Base-by-base conservation (phyloP, 768 basidiomycete species). In the Candolleomyces efflorescens region DNA sequence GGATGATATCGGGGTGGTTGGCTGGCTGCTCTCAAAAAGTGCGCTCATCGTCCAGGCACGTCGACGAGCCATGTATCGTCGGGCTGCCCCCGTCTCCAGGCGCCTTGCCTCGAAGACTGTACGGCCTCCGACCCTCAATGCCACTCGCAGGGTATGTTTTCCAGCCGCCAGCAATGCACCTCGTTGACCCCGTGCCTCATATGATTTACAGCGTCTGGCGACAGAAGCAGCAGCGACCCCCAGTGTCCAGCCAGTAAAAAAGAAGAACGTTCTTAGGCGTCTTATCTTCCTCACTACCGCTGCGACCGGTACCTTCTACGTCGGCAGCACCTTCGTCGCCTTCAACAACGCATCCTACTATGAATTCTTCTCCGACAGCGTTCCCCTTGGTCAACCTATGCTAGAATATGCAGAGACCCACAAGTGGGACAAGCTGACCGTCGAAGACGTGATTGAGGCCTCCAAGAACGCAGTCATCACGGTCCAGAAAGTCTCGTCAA, bases 371-470 rank as follows among this genome's bases (percentile, higher is more conserved):
- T 80, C 85, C 56, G 83, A 87, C 64, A 78, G 82, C 44, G 84
- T 94, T 54, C 95, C 95, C 2, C 78, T 91, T 39, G 94, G 86
- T 26, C 82, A 87, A 60, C 67, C 81, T 17, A 78, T 95, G 71
- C 77, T 95, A 41, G 88, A 94, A 58, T 93, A 85, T 66, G 90
- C 89, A 10, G 92, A 97, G 66, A 77, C 81, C 26, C 76, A 85
- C 56, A 80, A 84, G 13, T 94, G 92, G 90, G 90, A 94, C 64
- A 82, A 78, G 5, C 72, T 92, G 59, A 90, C 91, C 32, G 59
- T 84, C 18, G 76, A 81, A 53, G 78, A 86, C 60, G 78, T 83
- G 44, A 64, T 88, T 59, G 76, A 84, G 9, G 73, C 80, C 10
- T 73, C 80, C 26, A 80, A 82, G 59, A 79, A 78, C 51, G 74